Base-by-base conservation (phyloP, 768 basidiomycete genomes). In the Panaeolus cyanescens region DNA sequence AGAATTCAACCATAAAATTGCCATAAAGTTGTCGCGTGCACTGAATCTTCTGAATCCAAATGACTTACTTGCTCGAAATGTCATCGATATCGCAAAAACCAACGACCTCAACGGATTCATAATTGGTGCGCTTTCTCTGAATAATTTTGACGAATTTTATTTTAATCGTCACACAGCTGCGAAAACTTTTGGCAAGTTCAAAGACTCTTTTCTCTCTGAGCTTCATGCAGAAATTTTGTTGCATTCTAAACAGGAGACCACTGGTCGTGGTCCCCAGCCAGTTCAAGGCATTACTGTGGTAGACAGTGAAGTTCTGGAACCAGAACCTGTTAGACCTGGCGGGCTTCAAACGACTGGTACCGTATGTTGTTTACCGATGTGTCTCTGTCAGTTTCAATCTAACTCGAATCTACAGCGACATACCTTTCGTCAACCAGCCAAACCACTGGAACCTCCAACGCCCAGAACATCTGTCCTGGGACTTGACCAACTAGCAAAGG, bases 11-110 rank as follows among this genome's bases (percentile, higher is more conserved):
- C 90, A 93, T 71, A 80, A 86, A 56, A 71, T 92, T 31, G 91
- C 90, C 22, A 88, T 92, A 62, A 86, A 91, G 76, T 82, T 96
- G 8, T 95, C 93, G 1, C 77, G 94, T 32, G 85, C 86, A 2
- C 81, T 95, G 68, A 95, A 95, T 71, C 80, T 81, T 13, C 72
- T 94, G 61, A 92, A 92, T 68, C 91, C 92, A 0, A 96, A 96
- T 71, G 91, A 93, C 65, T 74, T 91, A 3, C 83, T 96, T 20
- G 94, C 93, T 2, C 80, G 84, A 63, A 79, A 89, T 60, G 91
- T 96, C 32, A 86, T 88, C 25, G 90, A 91, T 67, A 89, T 96
- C 61, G 93, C 93, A 5, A 88, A 85, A 72, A 84, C 84, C 1
- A 92, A 87, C 66, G 67, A 83, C 0, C 66, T 84, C 20, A 81